These are phyloP conservation scores for Macrolepiota albuminosa DNA, from an alignment of 768 basidiomycete genomes.

Conservation along the genomic window DNA sequence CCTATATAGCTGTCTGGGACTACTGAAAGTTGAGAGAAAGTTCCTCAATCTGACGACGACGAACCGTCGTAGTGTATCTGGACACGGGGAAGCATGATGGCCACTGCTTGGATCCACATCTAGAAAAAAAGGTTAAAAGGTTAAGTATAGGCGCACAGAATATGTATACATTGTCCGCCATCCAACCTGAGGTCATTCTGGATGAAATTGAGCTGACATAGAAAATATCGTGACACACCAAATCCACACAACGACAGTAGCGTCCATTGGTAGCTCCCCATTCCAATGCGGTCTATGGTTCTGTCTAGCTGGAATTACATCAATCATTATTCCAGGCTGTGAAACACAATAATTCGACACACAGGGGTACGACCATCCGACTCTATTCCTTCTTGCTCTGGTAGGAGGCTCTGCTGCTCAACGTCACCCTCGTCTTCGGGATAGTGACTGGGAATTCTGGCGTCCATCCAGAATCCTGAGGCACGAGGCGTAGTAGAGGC, in stretches of 20 bases:
- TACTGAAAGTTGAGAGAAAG: conserved; percentile 17
- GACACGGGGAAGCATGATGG: conserved; percentile 94
- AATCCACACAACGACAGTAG: conserved; percentile 82
- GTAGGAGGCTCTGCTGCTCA: conserved; percentile 28
- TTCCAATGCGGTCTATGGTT: conserved; percentile 87
- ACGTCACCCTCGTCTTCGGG: conserved; percentile 30
- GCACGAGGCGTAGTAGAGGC: conserved; percentile 40
- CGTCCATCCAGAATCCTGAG: conserved; percentile 44
- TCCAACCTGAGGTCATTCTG: conserved; percentile 58
- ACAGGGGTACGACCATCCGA: conserved; percentile 47
- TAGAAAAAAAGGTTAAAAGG: conserved; percentile 31
- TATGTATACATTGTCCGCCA: conserved; percentile 79
- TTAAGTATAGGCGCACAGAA: neutral
- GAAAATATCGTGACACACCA: conserved; percentile 44
- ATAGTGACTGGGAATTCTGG: conserved; percentile 32
- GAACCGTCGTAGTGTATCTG: conserved; percentile 81
- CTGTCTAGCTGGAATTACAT: conserved; percentile 50
- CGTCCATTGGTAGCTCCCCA: conserved; percentile 88
- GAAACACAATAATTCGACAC: conserved; percentile 7
- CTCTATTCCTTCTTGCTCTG: conserved; percentile 19
- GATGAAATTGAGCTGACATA: neutral
- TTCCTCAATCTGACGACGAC: conserved; percentile 14
- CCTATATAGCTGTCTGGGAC: conserved; percentile 79
- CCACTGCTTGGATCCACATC: conserved; percentile 93
- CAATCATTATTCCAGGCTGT: neutral